A percentile compares a stretch with the other conserved stretches of the same genome.
These are phyloP conservation scores for Phoenix dactylifera DNA, from an alignment of 176 grass and related monocot genomes.

Conservation along the genomic window DNA sequence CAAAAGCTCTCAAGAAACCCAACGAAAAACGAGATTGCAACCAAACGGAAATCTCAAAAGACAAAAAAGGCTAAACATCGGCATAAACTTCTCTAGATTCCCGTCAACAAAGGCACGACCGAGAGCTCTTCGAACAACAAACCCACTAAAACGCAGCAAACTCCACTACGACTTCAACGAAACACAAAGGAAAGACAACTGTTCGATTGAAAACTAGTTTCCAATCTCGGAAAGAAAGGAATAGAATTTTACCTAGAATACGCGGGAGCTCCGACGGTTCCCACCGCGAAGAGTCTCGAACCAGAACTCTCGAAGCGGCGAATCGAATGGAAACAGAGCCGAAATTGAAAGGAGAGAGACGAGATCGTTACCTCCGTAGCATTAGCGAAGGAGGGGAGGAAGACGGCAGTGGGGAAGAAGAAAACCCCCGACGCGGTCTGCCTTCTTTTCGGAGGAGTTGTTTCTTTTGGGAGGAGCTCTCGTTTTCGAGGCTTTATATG, in stretches of 20 bases:
- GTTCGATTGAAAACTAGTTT: not conserved
- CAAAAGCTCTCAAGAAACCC: too few species aligned
- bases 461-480: slow-evolving; percentile 10
- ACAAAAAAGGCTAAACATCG: too few species aligned
- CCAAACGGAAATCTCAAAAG: too few species aligned
- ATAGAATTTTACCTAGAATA: slow-evolving; percentile 4
- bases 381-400: too few species aligned
- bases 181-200: not conserved
- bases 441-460: not conserved
- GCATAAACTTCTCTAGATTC: too few species aligned
- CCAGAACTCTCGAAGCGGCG: not conserved
- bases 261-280: not conserved
- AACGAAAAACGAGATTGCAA: too few species aligned
- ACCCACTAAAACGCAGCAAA: not conserved
- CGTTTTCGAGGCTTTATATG: not conserved
- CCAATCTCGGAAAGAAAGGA: not conserved
- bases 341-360: not conserved
- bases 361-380: not conserved
- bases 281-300: not conserved
- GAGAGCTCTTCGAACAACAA: too few species aligned
- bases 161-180: not conserved
- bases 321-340: not conserved
- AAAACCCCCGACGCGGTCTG: slow-evolving; percentile 1
- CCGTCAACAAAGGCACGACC: too few species aligned
- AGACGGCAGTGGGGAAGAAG: not conserved